These are phyloP conservation scores for Penicillium arizonense DNA, from an alignment of 495 filamentous ascomycete genomes.

Conservation along the genomic window DNA sequence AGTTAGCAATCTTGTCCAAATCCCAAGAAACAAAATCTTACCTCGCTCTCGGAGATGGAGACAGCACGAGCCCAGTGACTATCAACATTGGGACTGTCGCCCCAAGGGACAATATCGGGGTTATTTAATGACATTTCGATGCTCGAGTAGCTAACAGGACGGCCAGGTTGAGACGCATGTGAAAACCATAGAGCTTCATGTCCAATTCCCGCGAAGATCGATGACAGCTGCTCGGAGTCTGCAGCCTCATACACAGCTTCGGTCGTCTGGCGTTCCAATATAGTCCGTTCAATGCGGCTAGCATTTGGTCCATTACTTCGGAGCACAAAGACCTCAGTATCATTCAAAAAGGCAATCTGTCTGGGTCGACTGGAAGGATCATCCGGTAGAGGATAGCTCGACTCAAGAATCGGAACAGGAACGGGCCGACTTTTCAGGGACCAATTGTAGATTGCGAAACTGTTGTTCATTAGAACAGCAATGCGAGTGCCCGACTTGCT, in stretches of 20 bases:
- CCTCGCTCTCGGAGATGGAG: constrained; percentile 40
- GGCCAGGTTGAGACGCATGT: constrained; percentile 23
- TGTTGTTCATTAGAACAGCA: constrained; percentile 64
- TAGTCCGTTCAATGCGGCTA: constrained; percentile 36
- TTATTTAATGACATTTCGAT: constrained; percentile 21
- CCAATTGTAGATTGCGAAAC: constrained; percentile 66
- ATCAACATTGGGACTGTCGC: constrained; percentile 33
- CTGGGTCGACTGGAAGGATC: constrained; percentile 31
- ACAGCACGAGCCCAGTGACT: constrained; percentile 41
- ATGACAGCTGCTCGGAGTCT: constrained; percentile 37
- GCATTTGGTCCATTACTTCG: constrained; percentile 32
- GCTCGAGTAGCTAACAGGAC: constrained; percentile 31
- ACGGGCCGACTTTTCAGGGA: constrained; percentile 50
- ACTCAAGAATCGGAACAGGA: constrained; percentile 42
- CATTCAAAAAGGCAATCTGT: constrained; percentile 43
- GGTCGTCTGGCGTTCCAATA: constrained; percentile 36
- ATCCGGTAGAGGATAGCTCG: constrained; percentile 45
- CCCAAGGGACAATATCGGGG: constrained; percentile 24
- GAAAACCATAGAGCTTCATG: constrained; percentile 46
- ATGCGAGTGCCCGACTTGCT: constrained; percentile 63
- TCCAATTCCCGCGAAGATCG: constrained; percentile 37
- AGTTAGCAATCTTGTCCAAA: constrained; percentile 15
- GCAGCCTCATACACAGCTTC: constrained; percentile 29
- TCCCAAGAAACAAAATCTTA: constrained; percentile 5
- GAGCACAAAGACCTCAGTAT: constrained; percentile 45